phyloP scores from a whole-genome alignment of 139 green algal genomes.

The Astrephomene gubernaculifera region DNA sequence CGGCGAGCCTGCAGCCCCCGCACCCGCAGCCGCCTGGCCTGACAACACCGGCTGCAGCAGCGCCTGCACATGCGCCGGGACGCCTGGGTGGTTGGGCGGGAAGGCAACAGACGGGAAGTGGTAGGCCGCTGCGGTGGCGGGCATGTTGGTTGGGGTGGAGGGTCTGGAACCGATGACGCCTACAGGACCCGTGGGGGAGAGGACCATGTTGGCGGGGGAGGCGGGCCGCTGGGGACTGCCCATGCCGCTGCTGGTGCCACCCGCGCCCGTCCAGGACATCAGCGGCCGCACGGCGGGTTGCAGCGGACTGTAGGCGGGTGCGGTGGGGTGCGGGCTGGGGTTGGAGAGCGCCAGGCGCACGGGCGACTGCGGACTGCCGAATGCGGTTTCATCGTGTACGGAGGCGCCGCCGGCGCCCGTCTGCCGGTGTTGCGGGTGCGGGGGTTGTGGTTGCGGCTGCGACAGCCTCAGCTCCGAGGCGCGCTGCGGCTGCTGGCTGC shows the following conservation, averaged over 20 bases:
- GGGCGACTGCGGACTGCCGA: too few species aligned
- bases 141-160: too few species aligned
- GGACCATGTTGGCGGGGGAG: neutral
- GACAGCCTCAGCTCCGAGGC: too few species aligned
- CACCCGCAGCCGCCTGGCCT: too few species aligned
- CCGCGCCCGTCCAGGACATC: neutral
- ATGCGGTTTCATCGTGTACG: too few species aligned
- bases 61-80: neutral
- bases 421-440: too few species aligned
- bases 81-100: neutral
- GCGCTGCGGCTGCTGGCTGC: too few species aligned
- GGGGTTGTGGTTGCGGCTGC: too few species aligned
- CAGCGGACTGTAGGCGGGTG: neutral
- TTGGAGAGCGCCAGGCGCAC: too few species aligned
- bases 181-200: neutral
- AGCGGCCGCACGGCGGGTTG: neutral
- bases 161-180: too few species aligned
- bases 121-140: neutral
- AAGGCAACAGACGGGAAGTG: slow-evolving; percentile 15
- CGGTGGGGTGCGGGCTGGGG: too few species aligned
- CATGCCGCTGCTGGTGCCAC: neutral
- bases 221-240: neutral
- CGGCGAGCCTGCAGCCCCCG: neutral
- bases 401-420: too few species aligned
- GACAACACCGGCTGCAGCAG: neutral